Evolutionary conservation across 805 yeast genomes (phyloP), one percentile per base, ranked within the genome.

Genomic region (Barnettozyma californica): DNA sequence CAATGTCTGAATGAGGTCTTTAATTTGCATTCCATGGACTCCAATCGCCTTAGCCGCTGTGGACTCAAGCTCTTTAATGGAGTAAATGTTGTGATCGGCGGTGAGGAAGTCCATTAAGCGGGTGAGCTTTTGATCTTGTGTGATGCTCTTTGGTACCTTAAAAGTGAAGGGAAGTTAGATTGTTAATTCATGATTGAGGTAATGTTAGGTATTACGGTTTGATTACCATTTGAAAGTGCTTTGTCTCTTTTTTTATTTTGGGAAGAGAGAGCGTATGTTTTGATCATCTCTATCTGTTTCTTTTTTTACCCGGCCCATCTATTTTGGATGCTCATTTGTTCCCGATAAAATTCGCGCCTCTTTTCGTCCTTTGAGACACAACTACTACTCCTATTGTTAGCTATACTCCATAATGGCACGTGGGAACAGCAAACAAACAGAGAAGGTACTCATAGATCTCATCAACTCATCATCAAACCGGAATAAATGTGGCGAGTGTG

Each of bases 401-500:
- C 11, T 29, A 14, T 5, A 29, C 7, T 18, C 38, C 23, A 35
- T 13, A 20, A 38, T 67, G 67, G 67, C 69, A 37, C 69, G 68
- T 6, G 40, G 46, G 5, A 47, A 34, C 41, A 77, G 75, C 52
- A 68, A 73, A 50, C 64, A 72, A 19, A 54, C 67, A 10, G 84
- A 79, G 58, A 68, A 68, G 41, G 77, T 75, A 55, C 69, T 87
- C 55, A 75, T 81, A 46, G 81, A 77, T 35, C 64, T 86, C 49
- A 73, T 86, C 54, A 84, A 84, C 59, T 61, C 70, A 39, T 69
- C 77, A 11, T 79, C 66, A 16, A 87, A 87, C 61, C 68, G 70
- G 43, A 86, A 85, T 64, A 78, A 73, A 61, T 87, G 96, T 65
- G 95, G 90, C 34, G 96, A 87, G 62, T 87, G 95, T 67, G 77